Percentiles rank a stretch among this genome's conserved stretches.
phyloP scores from a whole-genome alignment of 257 asterid species.

The Jasminum sambac region DNA sequence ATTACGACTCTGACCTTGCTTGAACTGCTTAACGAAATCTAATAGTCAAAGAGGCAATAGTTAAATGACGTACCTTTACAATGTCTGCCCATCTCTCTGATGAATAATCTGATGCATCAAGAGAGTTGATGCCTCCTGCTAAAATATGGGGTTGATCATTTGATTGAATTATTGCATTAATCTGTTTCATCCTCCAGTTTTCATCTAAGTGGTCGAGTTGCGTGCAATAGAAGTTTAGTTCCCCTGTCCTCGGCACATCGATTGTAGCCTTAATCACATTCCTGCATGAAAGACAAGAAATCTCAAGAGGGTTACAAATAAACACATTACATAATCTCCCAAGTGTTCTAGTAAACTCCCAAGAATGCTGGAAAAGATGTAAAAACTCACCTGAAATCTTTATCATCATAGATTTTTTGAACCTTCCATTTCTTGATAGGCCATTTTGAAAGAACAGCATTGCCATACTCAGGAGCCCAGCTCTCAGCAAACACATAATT shows the following conservation, averaged over 20 bases:
- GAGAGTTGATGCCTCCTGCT: conserved; percentile 93
- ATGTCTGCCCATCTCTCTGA: conserved; percentile 75
- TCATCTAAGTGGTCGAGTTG: conserved; percentile 91
- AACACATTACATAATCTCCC: not conserved
- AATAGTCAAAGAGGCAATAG: not conserved
- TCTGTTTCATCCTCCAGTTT: conserved; percentile 86
- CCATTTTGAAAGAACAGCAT: conserved; percentile 84
- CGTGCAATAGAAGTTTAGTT: conserved; percentile 70
- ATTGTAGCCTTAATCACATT: conserved; percentile 88
- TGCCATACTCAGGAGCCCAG: conserved; percentile 99
- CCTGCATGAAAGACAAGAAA: conserved; percentile 36
- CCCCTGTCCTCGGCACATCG: conserved; percentile 80
- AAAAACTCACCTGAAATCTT: conserved; percentile 67
- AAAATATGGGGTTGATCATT: conserved; percentile 65
- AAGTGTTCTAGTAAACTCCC: not conserved
- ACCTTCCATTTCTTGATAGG: conserved; percentile 80
- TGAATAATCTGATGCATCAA: conserved; percentile 83
- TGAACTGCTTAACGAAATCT: not conserved
- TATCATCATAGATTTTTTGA: conserved; percentile 76
- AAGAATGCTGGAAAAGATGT: not conserved
- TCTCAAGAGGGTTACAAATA: not conserved
- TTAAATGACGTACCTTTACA: conserved; percentile 57
- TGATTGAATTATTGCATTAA: conserved; percentile 66
- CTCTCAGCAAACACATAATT: conserved; percentile 87
- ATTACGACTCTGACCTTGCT: not conserved